Base-by-base conservation (phyloP, 176 grass and related monocot genomes). In the Carex littledalei region DNA sequence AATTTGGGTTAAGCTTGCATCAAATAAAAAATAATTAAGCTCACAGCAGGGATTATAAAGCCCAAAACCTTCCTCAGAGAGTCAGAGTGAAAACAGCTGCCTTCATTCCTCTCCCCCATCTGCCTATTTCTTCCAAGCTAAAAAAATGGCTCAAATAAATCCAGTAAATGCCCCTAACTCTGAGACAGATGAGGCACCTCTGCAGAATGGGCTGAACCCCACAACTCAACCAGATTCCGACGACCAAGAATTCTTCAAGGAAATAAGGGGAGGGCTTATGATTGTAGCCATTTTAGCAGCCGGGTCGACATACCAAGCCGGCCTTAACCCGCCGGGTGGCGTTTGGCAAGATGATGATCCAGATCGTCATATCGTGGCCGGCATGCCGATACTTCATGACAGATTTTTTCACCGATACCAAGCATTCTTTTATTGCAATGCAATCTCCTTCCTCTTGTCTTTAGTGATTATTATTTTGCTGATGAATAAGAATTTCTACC, bases 401-500 rank as follows among this genome's bases (percentile, higher is more conserved):
- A 79, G 75, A 78, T 82, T 72, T 6, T 73, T 29, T 0, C 12
- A 0, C 0, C 88, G 78, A 0, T 92, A 92, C 60, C 56, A 14
- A 0, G 78, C 82, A 9, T 92, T 86, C 82, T 92, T 92, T 67
- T 92, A 92, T 39, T 92, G 88, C 69, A 92, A 92, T 0, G 86
- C 88, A 0, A 16, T 86, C 12, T 90, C 88, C 76, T 92, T 92
- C 85, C 85, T 92, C 83, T 35, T 79, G 8, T 90, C 91, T 2
- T 26, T 92, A 0, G 70, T 86, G 8, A 58, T 92, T 18, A 90
- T 92, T 3, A 62, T 92, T 3, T 67, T 92, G 3, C 91, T 92
- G 6, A 85, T 92, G 87, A 90, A 83, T 78, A 70, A 86, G 83
- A 50, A 81, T n/a, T 88, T 90, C 21, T 39, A 20, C 14, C 21